Percentiles rank a stretch among this genome's conserved stretches.
phyloP scores from a whole-genome alignment of 1,284 basidiomycete species.

The Termitomyces sp. region DNA sequence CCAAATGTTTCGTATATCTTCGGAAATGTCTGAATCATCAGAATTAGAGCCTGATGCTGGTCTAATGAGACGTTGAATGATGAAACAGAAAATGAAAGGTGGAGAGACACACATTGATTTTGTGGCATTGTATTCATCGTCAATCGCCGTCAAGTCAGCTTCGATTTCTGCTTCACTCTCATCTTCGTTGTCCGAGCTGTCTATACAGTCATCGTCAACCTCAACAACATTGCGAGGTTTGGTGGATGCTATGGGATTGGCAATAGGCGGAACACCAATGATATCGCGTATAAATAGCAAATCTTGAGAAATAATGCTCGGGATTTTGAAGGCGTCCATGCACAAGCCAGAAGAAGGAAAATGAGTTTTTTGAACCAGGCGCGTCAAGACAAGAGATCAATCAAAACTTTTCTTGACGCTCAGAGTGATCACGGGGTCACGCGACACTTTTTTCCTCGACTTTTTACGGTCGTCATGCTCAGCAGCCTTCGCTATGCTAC shows the following conservation, averaged over 20 bases:
- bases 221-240: slow-evolving; percentile 8
- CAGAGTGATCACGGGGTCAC: slow-evolving; percentile 14
- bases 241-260: slow-evolving; percentile 16
- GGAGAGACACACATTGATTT: slow-evolving; percentile 20
- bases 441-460: slow-evolving; percentile 11
- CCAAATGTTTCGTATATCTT: slow-evolving; percentile 90
- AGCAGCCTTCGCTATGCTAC: slow-evolving; percentile 18
- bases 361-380: slow-evolving; percentile 4
- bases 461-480: slow-evolving; percentile 23
- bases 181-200: slow-evolving; percentile 45
- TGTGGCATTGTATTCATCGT: slow-evolving; percentile 28
- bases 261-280: slow-evolving; percentile 34
- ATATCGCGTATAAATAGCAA: slow-evolving; percentile 66
- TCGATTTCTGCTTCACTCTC: slow-evolving; percentile 68
- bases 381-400: slow-evolving; percentile 10
- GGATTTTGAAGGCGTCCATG: slow-evolving; percentile 52
- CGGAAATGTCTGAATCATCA: slow-evolving; percentile 15
- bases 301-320: slow-evolving; percentile 62
- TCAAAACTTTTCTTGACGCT: slow-evolving; percentile 8
- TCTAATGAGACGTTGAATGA: slow-evolving; percentile 8
- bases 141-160: slow-evolving; percentile 43
- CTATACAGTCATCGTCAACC: slow-evolving; percentile 39
- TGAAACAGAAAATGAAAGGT: background rate
- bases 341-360: slow-evolving; percentile 5
- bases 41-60: slow-evolving; percentile 24